Evolutionary conservation across 306 rosid species (phyloP).

Genomic region (Glycyrrhiza uralensis): DNA sequence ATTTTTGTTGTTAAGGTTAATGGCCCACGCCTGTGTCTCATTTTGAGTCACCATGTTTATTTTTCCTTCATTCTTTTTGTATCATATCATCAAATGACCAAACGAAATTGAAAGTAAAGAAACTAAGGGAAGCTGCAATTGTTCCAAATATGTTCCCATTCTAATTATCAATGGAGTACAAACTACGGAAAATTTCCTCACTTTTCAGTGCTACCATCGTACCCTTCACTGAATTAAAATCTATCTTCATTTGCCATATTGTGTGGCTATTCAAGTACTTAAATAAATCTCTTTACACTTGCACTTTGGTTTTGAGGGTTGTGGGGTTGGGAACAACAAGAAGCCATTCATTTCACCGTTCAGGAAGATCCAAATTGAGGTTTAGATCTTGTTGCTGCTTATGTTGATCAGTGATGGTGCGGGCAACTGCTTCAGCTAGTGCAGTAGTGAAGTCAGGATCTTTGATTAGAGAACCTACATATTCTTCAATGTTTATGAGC

Average conservation of each 20-base stretch:
- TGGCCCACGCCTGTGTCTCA: neutral
- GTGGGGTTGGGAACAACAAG: neutral
- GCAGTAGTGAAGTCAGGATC: slow-evolving; percentile 50
- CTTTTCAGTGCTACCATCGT: neutral
- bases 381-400: slow-evolving; percentile 28
- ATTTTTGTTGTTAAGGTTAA: neutral
- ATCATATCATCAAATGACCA: neutral
- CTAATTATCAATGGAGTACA: neutral
- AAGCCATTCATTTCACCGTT: neutral
- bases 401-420: slow-evolving; percentile 36
- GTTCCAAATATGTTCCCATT: neutral
- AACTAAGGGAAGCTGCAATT: neutral
- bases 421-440: slow-evolving; percentile 66
- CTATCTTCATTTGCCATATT: slow-evolving; percentile 1
- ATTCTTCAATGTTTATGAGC: slow-evolving; percentile 40
- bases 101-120: neutral
- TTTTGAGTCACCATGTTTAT: neutral
- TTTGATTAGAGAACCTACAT: slow-evolving; percentile 42
- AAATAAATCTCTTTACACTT: neutral
- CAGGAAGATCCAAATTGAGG: slow-evolving; percentile 22
- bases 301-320: neutral
- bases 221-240: neutral
- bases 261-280: neutral
- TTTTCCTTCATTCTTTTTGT: neutral
- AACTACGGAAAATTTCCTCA: neutral